Conservation (phyloP, 805 yeast genomes). For the Cyberlindnera euphorbiiphila region DNA sequence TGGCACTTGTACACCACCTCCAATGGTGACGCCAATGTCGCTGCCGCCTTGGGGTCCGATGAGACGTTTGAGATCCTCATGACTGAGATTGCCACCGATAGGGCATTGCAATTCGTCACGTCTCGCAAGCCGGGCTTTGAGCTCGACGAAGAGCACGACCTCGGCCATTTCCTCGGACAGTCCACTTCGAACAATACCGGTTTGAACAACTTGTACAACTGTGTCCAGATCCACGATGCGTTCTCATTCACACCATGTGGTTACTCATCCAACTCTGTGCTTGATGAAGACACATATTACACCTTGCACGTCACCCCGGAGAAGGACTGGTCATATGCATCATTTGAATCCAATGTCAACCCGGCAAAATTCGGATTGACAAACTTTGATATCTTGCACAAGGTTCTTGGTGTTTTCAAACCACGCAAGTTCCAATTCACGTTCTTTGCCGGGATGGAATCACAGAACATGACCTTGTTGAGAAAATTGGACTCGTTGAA, state of each 20-base stretch:
- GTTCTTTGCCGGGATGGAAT: slow-evolving; percentile 37
- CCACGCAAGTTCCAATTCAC: slow-evolving; percentile 75
- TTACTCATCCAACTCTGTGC: slow-evolving; percentile 80
- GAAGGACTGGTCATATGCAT: slow-evolving; percentile 90
- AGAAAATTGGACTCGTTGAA: slow-evolving; percentile 30
- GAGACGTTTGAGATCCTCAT: slow-evolving; percentile 86
- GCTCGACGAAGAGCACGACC: slow-evolving; percentile 50
- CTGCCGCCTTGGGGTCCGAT: slow-evolving; percentile 35
- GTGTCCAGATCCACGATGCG: slow-evolving; percentile 64
- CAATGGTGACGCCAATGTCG: slow-evolving; percentile 10
- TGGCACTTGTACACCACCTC: slow-evolving; percentile 80
- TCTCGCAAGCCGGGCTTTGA: slow-evolving; percentile 39
- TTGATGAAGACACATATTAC: slow-evolving; percentile 60
- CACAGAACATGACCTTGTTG: slow-evolving; percentile 34
- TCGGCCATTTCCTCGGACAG: slow-evolving; percentile 80
- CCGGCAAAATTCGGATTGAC: slow-evolving; percentile 34
- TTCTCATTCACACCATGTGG: slow-evolving; percentile 95
- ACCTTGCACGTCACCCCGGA: slow-evolving; percentile 96
- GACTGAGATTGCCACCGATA: slow-evolving; percentile 69
- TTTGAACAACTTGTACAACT: slow-evolving; percentile 56
- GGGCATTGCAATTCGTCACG: slow-evolving; percentile 57
- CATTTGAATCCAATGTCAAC: slow-evolving; percentile 86
- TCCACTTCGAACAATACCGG: slow-evolving; percentile 61
- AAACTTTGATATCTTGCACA: slow-evolving; percentile 52
- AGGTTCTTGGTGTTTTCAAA: slow-evolving; percentile 59